Percentiles rank a stretch among this genome's conserved stretches.
phyloP scores from a whole-genome alignment of 2,329 filamentous ascomycete species.

The Fusarium citri region DNA sequence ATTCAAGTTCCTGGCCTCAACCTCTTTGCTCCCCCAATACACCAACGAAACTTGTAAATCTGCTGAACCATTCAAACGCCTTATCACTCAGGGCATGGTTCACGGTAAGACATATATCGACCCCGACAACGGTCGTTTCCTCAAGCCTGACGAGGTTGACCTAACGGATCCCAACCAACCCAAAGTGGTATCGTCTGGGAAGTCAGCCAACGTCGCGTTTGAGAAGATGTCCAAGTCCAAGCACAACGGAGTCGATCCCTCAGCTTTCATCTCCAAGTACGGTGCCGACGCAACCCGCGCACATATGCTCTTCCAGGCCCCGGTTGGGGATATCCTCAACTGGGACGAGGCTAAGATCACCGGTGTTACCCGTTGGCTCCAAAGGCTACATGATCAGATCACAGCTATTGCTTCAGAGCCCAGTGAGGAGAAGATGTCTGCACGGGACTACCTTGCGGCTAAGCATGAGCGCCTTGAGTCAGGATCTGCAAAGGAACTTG shows the following conservation, averaged over 20 bases:
- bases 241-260: conserved; percentile 89
- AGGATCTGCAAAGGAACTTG: conserved; percentile 49
- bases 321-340: conserved; percentile 83
- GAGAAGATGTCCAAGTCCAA: conserved; percentile 98
- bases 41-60: conserved; percentile 49
- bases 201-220: conserved; percentile 71
- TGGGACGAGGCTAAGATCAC: conserved; percentile 89
- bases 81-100: conserved; percentile 93
- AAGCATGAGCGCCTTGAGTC: conserved; percentile 46
- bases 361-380: conserved; percentile 84
- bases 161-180: conserved; percentile 66
- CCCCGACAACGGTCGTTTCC: conserved; percentile 78
- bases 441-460: conserved; percentile 54
- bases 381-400: conserved; percentile 72
- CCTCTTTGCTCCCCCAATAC: conserved; percentile 58
- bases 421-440: conserved; percentile 20
- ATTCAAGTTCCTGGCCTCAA: conserved; percentile 82
- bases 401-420: conserved; percentile 36
- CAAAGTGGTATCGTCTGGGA: conserved; percentile 70
- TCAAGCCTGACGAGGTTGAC: conserved; percentile 81
- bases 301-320: conserved; percentile 90
- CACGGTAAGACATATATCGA: conserved; percentile 87
- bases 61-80: conserved; percentile 82
- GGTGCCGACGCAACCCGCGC: conserved; percentile 87
- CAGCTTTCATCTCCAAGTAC: conserved; percentile 75